Evolutionary conservation across 768 basidiomycete genomes (phyloP).

Genomic region (Termitomyces sp.): DNA sequence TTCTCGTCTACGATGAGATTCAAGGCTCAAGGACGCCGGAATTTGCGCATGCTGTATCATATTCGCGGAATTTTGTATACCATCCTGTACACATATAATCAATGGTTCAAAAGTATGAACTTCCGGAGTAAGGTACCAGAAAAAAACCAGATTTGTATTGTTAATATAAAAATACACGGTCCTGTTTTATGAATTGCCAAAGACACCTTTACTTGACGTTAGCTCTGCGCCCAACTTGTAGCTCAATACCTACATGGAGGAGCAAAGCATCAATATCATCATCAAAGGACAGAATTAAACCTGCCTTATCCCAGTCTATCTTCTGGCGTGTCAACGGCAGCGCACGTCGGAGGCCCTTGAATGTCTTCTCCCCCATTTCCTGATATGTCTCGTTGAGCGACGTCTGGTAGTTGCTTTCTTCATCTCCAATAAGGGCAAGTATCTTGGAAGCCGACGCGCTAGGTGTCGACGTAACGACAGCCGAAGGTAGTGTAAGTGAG

Average conservation of each 20-base stretch:
- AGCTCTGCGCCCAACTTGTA: constrained; percentile 78
- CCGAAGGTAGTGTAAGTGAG: constrained; percentile 58
- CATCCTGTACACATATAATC: not conserved
- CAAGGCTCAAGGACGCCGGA: too few relatives aligned
- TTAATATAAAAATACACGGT: not conserved
- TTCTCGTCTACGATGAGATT: constrained; percentile 7
- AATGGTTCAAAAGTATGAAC: not conserved
- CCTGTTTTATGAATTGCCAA: constrained; percentile 27
- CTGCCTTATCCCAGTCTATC: constrained; percentile 92
- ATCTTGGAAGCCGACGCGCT: constrained; percentile 60
- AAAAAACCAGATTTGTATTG: not conserved
- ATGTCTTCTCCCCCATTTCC: constrained; percentile 90
- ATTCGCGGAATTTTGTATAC: not conserved
- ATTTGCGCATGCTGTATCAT: not conserved
- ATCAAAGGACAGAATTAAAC: constrained; percentile 7
- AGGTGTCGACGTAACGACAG: constrained; percentile 48
- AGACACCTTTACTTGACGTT: constrained; percentile 57
- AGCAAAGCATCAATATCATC: not conserved
- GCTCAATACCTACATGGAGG: constrained; percentile 34
- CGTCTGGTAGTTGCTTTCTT: constrained; percentile 75
- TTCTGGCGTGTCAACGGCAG: constrained; percentile 91
- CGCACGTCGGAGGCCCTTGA: constrained; percentile 86
- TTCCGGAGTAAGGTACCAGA: not conserved
- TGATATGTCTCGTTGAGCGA: constrained; percentile 80
- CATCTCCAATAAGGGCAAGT: constrained; percentile 74